phyloP scores from a whole-genome alignment of 176 grass and related monocot genomes.

The Calamus simplicifolius region DNA sequence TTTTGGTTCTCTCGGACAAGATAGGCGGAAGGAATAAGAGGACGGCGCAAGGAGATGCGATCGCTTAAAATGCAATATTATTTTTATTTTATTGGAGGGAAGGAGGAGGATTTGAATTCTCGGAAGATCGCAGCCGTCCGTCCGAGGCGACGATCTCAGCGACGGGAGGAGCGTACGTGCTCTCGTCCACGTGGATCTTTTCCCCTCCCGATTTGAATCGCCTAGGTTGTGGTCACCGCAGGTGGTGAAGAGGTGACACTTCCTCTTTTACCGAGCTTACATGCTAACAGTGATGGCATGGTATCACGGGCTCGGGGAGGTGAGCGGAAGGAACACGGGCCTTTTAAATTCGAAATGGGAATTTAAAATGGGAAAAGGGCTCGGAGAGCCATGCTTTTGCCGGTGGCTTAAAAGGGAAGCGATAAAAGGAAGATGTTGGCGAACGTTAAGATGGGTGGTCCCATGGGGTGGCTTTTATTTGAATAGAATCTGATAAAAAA shows the following conservation, averaged over 20 bases:
- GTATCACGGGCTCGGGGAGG: not conserved
- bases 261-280: not conserved
- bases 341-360: slow-evolving; percentile 24
- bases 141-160: not conserved
- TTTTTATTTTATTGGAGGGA: slow-evolving; percentile 33
- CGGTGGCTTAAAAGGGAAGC: not conserved
- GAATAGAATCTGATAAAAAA: too few relatives aligned
- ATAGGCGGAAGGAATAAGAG: not conserved
- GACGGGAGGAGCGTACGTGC: not conserved
- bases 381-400: slow-evolving; percentile 7
- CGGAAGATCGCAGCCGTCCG: not conserved
- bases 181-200: not conserved
- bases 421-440: slow-evolving; percentile 22
- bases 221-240: not conserved
- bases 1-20: slow-evolving; percentile 17
- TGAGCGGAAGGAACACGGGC: slow-evolving; percentile 14
- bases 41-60: not conserved
- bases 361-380: not conserved
- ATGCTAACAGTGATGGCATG: too few relatives aligned
- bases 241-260: not conserved
- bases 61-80: not conserved
- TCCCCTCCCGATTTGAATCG: too few relatives aligned
- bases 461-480: too few relatives aligned
- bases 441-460: too few relatives aligned
- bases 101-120: not conserved